Conservation (phyloP, 1,139 yeast genomes). For the Pneumocystis oryctolagi region DNA sequence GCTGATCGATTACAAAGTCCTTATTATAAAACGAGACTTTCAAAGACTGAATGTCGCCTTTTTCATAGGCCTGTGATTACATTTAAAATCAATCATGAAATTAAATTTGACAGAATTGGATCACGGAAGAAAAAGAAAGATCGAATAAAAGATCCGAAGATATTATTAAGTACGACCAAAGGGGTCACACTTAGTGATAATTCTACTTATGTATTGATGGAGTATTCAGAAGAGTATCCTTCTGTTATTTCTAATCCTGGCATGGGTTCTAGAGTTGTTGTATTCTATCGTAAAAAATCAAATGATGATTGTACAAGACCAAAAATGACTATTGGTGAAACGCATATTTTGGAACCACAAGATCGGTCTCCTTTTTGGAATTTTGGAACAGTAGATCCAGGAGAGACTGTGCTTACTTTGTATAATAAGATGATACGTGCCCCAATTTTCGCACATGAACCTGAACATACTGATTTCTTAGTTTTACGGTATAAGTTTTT, state of each 20-base stretch:
- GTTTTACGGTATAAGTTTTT: conserved; percentile 43
- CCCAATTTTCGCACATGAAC: conserved; percentile 80
- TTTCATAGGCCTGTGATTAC: conserved; percentile 69
- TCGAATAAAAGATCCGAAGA: conserved; percentile 60
- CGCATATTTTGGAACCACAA: conserved; percentile 85
- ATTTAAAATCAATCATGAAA: conserved; percentile 61
- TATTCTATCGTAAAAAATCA: conserved; percentile 72
- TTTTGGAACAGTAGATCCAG: conserved; percentile 91
- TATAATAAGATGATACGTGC: conserved; percentile 88
- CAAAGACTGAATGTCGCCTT: conserved; percentile 54
- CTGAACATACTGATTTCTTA: conserved; percentile 63
- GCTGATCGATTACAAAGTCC: conserved; percentile 83
- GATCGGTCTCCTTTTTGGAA: conserved; percentile 98
- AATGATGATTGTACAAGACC: conserved; percentile 81
- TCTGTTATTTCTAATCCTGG: conserved; percentile 74
- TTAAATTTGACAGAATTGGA: conserved; percentile 62
- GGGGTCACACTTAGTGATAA: conserved; percentile 79
- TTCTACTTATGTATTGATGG: conserved; percentile 62
- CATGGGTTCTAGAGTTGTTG: conserved; percentile 88
- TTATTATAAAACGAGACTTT: conserved; percentile 64
- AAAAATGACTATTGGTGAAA: conserved; percentile 79
- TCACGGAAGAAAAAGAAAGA: conserved; percentile 81
- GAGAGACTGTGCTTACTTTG: conserved; percentile 81
- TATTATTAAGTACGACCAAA: conserved; percentile 40
- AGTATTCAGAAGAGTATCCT: conserved; percentile 85